Evolutionary conservation across 768 basidiomycete species (phyloP).

Genomic region (Pulveroboletus ravenelii): DNA sequence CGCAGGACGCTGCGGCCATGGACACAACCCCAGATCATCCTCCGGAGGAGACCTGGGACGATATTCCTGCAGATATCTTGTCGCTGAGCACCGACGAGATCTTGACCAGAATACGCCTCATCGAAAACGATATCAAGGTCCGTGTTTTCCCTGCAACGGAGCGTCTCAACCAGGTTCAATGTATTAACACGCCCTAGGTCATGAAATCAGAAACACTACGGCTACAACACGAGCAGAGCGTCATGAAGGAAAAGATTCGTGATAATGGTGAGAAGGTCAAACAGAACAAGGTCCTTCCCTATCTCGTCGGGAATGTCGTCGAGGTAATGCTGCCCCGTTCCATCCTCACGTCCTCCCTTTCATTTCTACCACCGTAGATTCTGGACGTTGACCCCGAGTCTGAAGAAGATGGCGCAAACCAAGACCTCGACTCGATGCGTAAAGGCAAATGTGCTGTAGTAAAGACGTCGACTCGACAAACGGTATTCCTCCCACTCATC

Average conservation of each 20-base stretch:
- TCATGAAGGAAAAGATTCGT: conserved; percentile 98
- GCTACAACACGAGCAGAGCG: conserved; percentile 87
- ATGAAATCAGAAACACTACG: conserved; percentile 94
- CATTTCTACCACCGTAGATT: conserved; percentile 50
- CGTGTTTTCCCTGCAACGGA: conserved; percentile 8
- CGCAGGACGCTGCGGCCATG: conserved; percentile 46
- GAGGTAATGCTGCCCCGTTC: conserved; percentile 51
- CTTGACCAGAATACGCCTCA: conserved; percentile 80
- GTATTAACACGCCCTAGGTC: conserved; percentile 49
- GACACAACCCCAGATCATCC: conserved; percentile 70
- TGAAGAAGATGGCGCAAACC: conserved; percentile 93
- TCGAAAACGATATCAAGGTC: conserved; percentile 97
- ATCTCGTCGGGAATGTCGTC: conserved; percentile 95
- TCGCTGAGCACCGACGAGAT: conserved; percentile 81
- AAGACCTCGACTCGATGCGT: conserved; percentile 92
- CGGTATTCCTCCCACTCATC: conserved; percentile 96
- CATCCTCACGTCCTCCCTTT: neutral
- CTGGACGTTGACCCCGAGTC: conserved; percentile 90
- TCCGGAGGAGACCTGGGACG: conserved; percentile 79
- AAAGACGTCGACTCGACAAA: conserved; percentile 98
- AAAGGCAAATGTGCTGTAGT: conserved; percentile 98
- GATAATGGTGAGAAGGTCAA: conserved; percentile 98
- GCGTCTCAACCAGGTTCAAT: neutral
- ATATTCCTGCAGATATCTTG: conserved; percentile 87
- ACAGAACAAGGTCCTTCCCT: conserved; percentile 98